These are phyloP conservation scores for Suillus luteus DNA, from an alignment of 768 basidiomycete genomes.

Conservation along the genomic window DNA sequence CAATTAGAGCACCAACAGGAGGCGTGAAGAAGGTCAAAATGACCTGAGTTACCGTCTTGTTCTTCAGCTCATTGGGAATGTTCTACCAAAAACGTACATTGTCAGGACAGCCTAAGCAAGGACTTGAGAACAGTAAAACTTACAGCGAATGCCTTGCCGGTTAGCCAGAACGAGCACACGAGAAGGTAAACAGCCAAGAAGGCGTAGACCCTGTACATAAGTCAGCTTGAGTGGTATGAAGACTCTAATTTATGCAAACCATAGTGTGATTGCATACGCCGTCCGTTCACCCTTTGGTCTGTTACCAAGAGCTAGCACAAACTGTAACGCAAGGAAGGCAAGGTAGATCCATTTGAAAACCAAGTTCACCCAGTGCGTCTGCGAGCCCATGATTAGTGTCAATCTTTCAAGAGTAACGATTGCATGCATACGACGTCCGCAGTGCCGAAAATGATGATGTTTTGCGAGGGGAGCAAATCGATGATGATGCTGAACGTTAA, in stretches of 20 bases:
- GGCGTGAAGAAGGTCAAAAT: slow-evolving; percentile 67
- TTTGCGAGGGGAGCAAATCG: slow-evolving; percentile 67
- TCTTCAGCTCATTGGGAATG: slow-evolving; percentile 53
- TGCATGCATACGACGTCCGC: slow-evolving; percentile 56
- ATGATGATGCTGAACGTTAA: slow-evolving; percentile 96
- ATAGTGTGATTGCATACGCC: slow-evolving; percentile 71
- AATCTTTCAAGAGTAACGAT: neutral
- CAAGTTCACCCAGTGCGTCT: slow-evolving; percentile 91
- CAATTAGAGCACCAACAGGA: slow-evolving; percentile 79
- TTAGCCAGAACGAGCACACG: slow-evolving; percentile 85
- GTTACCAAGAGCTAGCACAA: slow-evolving; percentile 75
- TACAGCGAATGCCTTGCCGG: slow-evolving; percentile 76
- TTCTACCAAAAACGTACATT: slow-evolving; percentile 36
- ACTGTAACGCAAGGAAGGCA: slow-evolving; percentile 80
- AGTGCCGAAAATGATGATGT: slow-evolving; percentile 72
- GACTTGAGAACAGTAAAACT: slow-evolving; percentile 19
- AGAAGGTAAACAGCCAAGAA: slow-evolving; percentile 82
- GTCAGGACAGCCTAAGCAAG: neutral
- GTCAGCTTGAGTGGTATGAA: slow-evolving; percentile 13
- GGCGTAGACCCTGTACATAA: slow-evolving; percentile 71
- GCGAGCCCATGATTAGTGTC: slow-evolving; percentile 11
- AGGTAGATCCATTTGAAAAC: slow-evolving; percentile 87
- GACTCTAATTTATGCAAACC: slow-evolving; percentile 39
- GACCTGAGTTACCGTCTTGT: slow-evolving; percentile 50
- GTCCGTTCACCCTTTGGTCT: slow-evolving; percentile 86